Base-by-base conservation (phyloP, 2,329 filamentous ascomycete species). In the Sclerotiophoma versabilis region DNA sequence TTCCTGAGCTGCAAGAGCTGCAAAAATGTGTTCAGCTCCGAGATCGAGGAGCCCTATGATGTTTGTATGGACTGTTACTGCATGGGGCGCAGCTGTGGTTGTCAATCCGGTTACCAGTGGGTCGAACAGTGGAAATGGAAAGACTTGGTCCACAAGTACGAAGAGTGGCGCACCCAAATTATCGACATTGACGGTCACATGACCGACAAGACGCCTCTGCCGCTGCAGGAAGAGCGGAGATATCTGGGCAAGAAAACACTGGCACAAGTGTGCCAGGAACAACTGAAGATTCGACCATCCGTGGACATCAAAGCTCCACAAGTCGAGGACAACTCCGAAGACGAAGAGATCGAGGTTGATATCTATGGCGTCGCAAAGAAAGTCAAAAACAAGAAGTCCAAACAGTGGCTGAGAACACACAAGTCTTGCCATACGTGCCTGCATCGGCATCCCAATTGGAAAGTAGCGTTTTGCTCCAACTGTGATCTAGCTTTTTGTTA, bases 41-140 rank as follows among this genome's bases (percentile, higher is more conserved):
- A 87, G 22, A 88, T 92, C 49, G 91, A 88, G 26, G 87, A 98
- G 69, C 91, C 91, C 0, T 99, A 98, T 71, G 95, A 99, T 72
- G 83, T 99, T 19, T 99, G 95, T 70, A 93, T 99, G 90, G 95
- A 99, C 64, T 99, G 95, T 71, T 99, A 96, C 70, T 90, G 87
- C n/a, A 96, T 98, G 90, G 95, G 95, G 19, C 86, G 95, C 45
- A 96, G 93, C 38, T 99, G 95, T 71, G 86, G 85, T 3, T 99
- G 95, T 69, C 84, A 96, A 44, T 96, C 93, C 3, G 87, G 87
- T 10, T 83, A 96, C 10, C 86, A 85, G 57, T 99, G 93, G 93
- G 92, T 91, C 44, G 93, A 99, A 71, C 95, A 98, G 71, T 97
- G 93, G 83, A 80, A 84, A 11, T 98, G 93, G 93, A 82, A 86